Conservation (phyloP, 768 basidiomycete species). For the Boletus rubescentipes region DNA sequence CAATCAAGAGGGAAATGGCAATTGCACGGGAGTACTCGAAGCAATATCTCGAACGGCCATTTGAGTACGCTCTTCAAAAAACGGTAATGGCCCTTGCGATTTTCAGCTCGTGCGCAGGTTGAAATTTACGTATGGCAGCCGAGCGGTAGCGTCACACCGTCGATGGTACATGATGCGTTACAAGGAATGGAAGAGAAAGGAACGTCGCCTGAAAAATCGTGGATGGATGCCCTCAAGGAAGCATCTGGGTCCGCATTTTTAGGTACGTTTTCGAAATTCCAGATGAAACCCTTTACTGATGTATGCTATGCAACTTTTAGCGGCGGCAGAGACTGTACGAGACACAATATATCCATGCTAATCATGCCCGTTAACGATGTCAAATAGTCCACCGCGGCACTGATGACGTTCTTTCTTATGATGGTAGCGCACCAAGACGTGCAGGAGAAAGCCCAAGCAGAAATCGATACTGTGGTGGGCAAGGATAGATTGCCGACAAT, state of each 20-base stretch:
- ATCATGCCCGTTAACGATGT: neutral
- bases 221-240: neutral
- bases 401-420: slow-evolving; percentile 14
- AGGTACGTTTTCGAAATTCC: neutral
- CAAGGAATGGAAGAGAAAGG: neutral
- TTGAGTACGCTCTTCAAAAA: slow-evolving; percentile 2
- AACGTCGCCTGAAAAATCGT: neutral
- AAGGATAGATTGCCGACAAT: neutral
- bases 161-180: slow-evolving; percentile 6
- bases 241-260: slow-evolving; percentile 1
- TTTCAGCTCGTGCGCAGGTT: neutral
- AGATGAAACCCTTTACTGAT: neutral
- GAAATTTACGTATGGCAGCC: neutral
- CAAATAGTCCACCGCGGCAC: neutral
- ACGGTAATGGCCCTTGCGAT: neutral
- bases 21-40: neutral
- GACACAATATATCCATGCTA: neutral
- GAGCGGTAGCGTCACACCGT: neutral
- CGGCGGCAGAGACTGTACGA: slow-evolving; percentile 6
- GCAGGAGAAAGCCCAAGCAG: slow-evolving; percentile 5
- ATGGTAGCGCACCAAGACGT: slow-evolving; percentile 6
- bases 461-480: slow-evolving; percentile 9
- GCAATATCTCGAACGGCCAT: neutral
- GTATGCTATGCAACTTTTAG: neutral
- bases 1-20: slow-evolving; percentile 1